Evolutionary conservation across 306 rosid species (phyloP).

Genomic region (Neltuma alba): DNA sequence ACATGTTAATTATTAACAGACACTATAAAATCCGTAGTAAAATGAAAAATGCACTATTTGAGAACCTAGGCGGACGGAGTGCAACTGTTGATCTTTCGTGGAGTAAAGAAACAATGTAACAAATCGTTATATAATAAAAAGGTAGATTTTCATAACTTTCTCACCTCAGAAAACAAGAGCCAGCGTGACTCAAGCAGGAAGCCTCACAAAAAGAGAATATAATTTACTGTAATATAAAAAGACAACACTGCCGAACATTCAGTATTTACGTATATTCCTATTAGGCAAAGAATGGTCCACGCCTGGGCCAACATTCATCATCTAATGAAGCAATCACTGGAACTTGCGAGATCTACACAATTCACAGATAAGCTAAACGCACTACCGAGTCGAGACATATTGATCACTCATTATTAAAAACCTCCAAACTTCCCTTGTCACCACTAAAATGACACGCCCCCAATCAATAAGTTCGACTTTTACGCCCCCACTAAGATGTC

Average conservation of each 20-base stretch:
- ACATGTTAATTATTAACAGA: neutral
- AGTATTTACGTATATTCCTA: neutral
- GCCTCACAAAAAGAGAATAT: neutral
- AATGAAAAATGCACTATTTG: neutral
- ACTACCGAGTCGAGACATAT: neutral
- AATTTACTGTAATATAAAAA: neutral
- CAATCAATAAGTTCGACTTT: slow-evolving; percentile 25
- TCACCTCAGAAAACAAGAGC: neutral
- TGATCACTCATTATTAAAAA: slow-evolving; percentile 12
- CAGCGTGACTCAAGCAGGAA: neutral
- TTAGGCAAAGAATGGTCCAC: slow-evolving; percentile 10
- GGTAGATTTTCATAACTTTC: neutral
- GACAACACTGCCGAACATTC: neutral
- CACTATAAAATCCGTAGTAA: neutral
- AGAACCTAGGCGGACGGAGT: neutral
- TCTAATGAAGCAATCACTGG: neutral
- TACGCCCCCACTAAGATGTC: slow-evolving; percentile 18
- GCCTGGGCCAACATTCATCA: slow-evolving; percentile 3
- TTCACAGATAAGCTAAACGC: slow-evolving; percentile 14
- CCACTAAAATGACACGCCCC: neutral
- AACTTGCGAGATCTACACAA: neutral
- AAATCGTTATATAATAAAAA: neutral
- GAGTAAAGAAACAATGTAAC: neutral
- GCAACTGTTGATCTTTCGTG: neutral
- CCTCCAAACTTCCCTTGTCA: neutral